phyloP scores from a whole-genome alignment of 495 filamentous ascomycete genomes.

The Daldinia childiae region DNA sequence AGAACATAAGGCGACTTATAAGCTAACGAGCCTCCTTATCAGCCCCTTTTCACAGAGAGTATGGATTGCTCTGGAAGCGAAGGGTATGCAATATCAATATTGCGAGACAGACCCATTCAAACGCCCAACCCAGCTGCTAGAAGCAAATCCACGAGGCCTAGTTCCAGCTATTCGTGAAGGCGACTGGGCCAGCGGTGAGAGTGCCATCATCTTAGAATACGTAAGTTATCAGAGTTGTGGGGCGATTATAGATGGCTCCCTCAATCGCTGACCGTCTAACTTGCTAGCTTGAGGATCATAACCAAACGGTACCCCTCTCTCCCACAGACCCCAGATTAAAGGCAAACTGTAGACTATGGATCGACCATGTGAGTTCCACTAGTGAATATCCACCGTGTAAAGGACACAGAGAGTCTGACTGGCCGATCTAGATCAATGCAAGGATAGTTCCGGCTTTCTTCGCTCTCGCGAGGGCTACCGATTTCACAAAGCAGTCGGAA shows the following conservation, averaged over 20 bases:
- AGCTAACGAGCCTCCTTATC: slow-evolving; percentile 27
- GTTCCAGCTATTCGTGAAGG: slow-evolving; percentile 86
- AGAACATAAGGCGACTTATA: not conserved
- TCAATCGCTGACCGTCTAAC: slow-evolving; percentile 2
- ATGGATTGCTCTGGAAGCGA: slow-evolving; percentile 94
- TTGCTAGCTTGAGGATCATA: slow-evolving; percentile 79
- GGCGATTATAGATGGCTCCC: not conserved
- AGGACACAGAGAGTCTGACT: slow-evolving; percentile 34
- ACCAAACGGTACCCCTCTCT: slow-evolving; percentile 67
- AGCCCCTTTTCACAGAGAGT: slow-evolving; percentile 86
- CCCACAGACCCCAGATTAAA: slow-evolving; percentile 73
- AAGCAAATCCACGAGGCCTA: slow-evolving; percentile 87
- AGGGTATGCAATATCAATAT: slow-evolving; percentile 87
- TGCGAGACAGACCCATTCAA: slow-evolving; percentile 90
- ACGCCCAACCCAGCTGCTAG: slow-evolving; percentile 73
- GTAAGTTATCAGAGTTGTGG: slow-evolving; percentile 52
- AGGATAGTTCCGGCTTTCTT: slow-evolving; percentile 86
- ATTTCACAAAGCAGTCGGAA: slow-evolving; percentile 68
- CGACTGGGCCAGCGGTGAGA: slow-evolving; percentile 89
- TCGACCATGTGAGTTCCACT: slow-evolving; percentile 74
- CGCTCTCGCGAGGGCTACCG: slow-evolving; percentile 75
- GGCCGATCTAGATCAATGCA: slow-evolving; percentile 73
- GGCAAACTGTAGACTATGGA: slow-evolving; percentile 85
- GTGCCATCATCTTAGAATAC: slow-evolving; percentile 90
- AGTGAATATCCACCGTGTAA: not conserved